Evolutionary conservation across 2,329 filamentous ascomycete genomes (phyloP), one percentile per base, ranked within the genome.

Genomic region (Pseudogymnoascus verrucosus): DNA sequence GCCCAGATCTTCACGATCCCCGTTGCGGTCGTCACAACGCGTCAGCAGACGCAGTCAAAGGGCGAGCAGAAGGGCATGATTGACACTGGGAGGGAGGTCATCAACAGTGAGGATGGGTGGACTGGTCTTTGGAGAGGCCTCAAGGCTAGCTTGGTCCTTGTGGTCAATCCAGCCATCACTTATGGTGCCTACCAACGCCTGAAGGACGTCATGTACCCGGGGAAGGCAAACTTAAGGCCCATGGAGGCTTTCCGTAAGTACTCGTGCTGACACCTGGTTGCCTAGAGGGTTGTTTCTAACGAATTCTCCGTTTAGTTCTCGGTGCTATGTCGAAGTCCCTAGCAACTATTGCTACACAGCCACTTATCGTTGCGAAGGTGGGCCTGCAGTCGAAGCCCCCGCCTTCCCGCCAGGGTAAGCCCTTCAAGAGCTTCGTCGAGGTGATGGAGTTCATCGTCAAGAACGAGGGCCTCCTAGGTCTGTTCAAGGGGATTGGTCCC

Each of bases 1-100:
- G 95, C 95, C 21, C 95, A 99, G 77, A 78, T 97, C 26, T 98
- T 96, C 77, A 99, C 95, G 10, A 98, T 99, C 64, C 95, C 95
- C 0, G 91, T 99, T 12, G 89, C 95, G 1, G 95, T 99, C 14
- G 87, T 99, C 61, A 99, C 95, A 6, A 98, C 95, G 28, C 85
- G 95, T 62, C 95, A 99, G 76, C 95, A 99, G 76, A 99, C 95
- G 19, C 92, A 96, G 73, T 84, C 82, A 63, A 96, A 91, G 76
- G 81, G 78, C 23, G 91, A 98, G 69, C 87, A 89, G 73, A 96
- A 96, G 76, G 90, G 92, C 16, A 81, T 99, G 66, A 71, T 96
- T 59, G 92, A 89, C 63, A 99, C 95, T 1, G 95, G 90, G 4
- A 87, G 84, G 67, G 95, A 99, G 75, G 92, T 99, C 5, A 81